Evolutionary conservation across 2,329 filamentous ascomycete genomes (phyloP), one percentile per base, ranked within the genome.

Genomic region (Tothia fuscella): DNA sequence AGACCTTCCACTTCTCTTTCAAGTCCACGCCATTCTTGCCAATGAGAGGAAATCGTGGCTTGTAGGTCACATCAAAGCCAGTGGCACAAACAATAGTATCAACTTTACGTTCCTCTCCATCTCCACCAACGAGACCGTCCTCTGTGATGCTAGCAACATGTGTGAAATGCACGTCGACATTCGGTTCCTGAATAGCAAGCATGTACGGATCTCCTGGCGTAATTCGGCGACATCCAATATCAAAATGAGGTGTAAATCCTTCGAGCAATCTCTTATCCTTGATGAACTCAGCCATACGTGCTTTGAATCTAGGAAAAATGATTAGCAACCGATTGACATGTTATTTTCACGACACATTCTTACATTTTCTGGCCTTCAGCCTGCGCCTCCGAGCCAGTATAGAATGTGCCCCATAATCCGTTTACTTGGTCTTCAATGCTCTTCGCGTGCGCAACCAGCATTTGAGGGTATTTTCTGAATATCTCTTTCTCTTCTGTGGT

Each of bases 341-440:
- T n/a, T n/a, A n/a, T n/a, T n/a, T n/a, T n/a, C n/a, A n/a, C n/a
- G n/a, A n/a, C n/a, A n/a, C n/a, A n/a, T 9, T 29, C 26, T 29
- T n/a, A 29, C 29, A 59, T 31, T 32, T 60, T 49, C 44, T 64
- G 59, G 1, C 53, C 58, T 13, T 46, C 46, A 10, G 57, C 57
- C 45, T 72, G 70, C 6, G 41, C 52, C 42, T 63, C 55, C 4
- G 59, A 60, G 4, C 55, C 61, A 1, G 55, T 53, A 48, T 68
- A 70, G 47, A 72, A 71, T 1, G 53, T 42, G 6, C 58, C 60
- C 66, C 66, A 72, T 0, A 67, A 39, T 2, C 61, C 62, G 46
- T 72, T 74, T 10, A 74, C 57, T 45, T 68, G 65, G 44, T 63
- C 61, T 45, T 70, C 66, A 41, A 69, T 60, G 41, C 63, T 57